Conservation (phyloP, 331 rosid species). For the Stylosanthes scabra region DNA sequence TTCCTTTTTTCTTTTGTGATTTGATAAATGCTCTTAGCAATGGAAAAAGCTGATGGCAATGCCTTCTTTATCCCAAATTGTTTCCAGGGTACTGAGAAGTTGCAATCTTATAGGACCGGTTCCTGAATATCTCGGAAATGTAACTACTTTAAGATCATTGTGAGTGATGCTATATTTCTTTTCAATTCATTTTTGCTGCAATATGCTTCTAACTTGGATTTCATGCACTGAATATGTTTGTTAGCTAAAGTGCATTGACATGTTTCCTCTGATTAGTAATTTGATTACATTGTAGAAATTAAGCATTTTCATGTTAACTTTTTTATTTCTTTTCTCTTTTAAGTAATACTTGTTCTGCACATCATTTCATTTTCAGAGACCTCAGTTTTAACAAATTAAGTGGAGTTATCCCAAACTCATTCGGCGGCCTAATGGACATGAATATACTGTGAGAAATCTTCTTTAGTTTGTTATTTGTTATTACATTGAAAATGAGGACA, state of each 20-base stretch:
- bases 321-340: background rate
- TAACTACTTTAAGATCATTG: slow-evolving; percentile 56
- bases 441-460: slow-evolving; percentile 53
- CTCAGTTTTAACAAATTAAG: slow-evolving; percentile 51
- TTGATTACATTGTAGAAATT: background rate
- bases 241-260: background rate
- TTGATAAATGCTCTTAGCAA: background rate
- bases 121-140: slow-evolving; percentile 55
- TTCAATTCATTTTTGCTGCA: background rate
- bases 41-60: background rate
- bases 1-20: slow-evolving; percentile 9
- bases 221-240: background rate
- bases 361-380: slow-evolving; percentile 41
- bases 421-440: slow-evolving; percentile 24
- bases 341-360: background rate
- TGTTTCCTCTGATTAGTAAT: background rate
- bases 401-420: slow-evolving; percentile 40
- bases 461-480: background rate
- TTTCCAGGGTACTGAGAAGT: slow-evolving; percentile 70
- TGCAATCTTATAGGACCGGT: slow-evolving; percentile 70
- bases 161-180: slow-evolving; percentile 44
- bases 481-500: background rate
- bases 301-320: background rate
- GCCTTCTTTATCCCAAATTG: background rate
- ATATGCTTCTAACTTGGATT: background rate